Evolutionary conservation across 768 basidiomycete species (phyloP).

Genomic region (Rickenella mellea): DNA sequence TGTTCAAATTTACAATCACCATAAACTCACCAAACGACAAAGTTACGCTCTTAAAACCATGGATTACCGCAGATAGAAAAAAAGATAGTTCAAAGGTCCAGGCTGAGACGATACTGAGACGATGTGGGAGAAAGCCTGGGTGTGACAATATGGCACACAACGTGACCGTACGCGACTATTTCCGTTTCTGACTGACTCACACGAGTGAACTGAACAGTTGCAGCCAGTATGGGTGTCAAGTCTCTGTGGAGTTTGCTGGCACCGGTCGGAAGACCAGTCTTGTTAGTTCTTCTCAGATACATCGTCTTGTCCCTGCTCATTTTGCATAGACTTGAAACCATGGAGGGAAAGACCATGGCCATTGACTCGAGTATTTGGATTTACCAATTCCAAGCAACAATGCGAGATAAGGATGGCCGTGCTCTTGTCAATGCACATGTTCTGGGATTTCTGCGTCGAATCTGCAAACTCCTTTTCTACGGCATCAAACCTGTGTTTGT

Average conservation of each 20-base stretch:
- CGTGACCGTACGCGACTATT: too few relatives aligned
- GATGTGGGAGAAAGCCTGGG: too few relatives aligned
- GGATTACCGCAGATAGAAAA: too few relatives aligned
- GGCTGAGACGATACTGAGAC: too few relatives aligned
- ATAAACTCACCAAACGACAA: too few relatives aligned
- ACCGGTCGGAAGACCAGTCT: constrained; percentile 90
- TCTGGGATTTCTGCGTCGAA: constrained; percentile 80
- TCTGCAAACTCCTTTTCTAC: constrained; percentile 91
- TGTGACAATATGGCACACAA: too few relatives aligned
- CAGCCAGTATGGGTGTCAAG: constrained; percentile 99
- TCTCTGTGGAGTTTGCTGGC: constrained; percentile 87
- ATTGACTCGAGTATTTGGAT: constrained; percentile 99
- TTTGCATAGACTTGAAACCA: constrained; percentile 69
- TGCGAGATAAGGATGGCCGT: constrained; percentile 94
- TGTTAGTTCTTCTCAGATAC: constrained; percentile 39
- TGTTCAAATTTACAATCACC: too few relatives aligned
- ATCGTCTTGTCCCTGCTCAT: not conserved
- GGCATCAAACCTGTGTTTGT: constrained; percentile 99
- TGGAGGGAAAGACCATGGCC: constrained; percentile 91
- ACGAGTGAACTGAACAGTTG: too few relatives aligned
- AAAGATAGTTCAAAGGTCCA: too few relatives aligned
- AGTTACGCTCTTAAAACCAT: too few relatives aligned
- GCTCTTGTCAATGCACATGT: constrained; percentile 90
- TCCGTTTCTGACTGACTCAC: too few relatives aligned
- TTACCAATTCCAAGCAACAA: constrained; percentile 98